Evolutionary conservation across 2,329 filamentous ascomycete genomes (phyloP), one percentile per base, ranked within the genome.

Genomic region (Allantophomopsis lycopodina): DNA sequence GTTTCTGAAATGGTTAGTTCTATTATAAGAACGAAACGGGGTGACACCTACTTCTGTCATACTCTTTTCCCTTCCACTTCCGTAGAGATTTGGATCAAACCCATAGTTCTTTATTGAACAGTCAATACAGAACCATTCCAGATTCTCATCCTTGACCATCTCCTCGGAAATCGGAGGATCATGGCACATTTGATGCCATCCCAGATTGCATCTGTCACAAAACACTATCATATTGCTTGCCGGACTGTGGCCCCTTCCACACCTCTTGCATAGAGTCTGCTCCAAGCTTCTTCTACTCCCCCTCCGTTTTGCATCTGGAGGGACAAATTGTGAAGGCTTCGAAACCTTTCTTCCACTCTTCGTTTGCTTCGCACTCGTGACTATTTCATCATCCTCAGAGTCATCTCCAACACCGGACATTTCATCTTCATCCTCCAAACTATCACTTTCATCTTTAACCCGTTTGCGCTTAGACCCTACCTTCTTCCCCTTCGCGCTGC

Each of bases 181-280:
- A 56, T 93, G 84, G 52, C 85, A 93, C 50, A 76, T 74, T 55
- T 87, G 83, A 58, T 93, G 85, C 72, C 85, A 93, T 33, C 78
- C 74, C 21, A 69, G 67, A 55, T 85, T 83, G 62, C 85, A 93
- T 13, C 77, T 77, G 58, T 89, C 83, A 61, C 85, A 93, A 57
- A 88, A 86, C 2, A 91, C 83, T 54, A 93, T 88, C 60, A 79
- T 73, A 60, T 91, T 91, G 48, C 65, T 75, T n/a, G 65, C 57
- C 3, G 81, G 79, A 51, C 80, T 84, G 47, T 81, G 72, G 8
- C 81, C 77, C 47, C 84, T 68, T 39, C 77, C 71, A 59, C 85
- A 93, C 46, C 73, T 69, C 49, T 77, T 79, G 62, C 84, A 91
- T 23, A 82, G 66, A 12, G 69, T 68, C 44, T 73, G 65, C 51